These are phyloP conservation scores for Saccharomyces jurei DNA, from an alignment of 805 yeast species.

Conservation along the genomic window DNA sequence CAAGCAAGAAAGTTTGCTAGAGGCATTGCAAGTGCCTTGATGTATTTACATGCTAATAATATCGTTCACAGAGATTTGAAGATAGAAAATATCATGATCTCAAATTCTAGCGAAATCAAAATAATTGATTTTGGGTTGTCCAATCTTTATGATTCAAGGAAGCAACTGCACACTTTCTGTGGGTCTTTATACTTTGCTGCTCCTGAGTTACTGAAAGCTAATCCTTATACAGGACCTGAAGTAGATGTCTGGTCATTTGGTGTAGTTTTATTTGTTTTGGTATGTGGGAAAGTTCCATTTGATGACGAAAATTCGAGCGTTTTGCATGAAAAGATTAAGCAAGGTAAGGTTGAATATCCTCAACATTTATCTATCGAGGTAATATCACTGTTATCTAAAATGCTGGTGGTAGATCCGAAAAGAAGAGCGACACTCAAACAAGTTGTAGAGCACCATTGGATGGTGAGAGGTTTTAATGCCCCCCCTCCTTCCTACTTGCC, in stretches of 20 bases:
- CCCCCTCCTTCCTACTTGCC: constrained; percentile 70
- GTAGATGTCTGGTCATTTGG: constrained; percentile 99
- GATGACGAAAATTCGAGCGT: constrained; percentile 91
- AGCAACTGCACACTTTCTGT: constrained; percentile 83
- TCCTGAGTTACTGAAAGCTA: constrained; percentile 87
- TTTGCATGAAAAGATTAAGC: constrained; percentile 86
- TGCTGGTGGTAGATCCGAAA: constrained; percentile 85
- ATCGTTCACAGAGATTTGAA: constrained; percentile 95
- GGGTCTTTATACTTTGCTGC: constrained; percentile 98
- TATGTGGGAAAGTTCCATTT: constrained; percentile 96
- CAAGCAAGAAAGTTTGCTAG: constrained; percentile 93
- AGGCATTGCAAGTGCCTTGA: constrained; percentile 88
- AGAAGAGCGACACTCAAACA: constrained; percentile 74
- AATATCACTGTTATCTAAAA: constrained; percentile 67
- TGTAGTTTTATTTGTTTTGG: constrained; percentile 87
- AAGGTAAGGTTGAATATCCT: constrained; percentile 90
- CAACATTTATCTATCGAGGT: constrained; percentile 71
- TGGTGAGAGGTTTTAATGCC: constrained; percentile 76
- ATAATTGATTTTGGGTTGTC: constrained; percentile 95
- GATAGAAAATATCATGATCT: constrained; percentile 92
- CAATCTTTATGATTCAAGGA: constrained; percentile 66
- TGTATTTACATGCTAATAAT: constrained; percentile 87
- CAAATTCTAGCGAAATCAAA: constrained; percentile 87
- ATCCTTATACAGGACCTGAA: constrained; percentile 92
- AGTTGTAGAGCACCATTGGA: constrained; percentile 88